Evolutionary conservation across 441 rosid genomes (phyloP), one percentile per base, ranked within the genome.

Genomic region (Jatropha multifida): DNA sequence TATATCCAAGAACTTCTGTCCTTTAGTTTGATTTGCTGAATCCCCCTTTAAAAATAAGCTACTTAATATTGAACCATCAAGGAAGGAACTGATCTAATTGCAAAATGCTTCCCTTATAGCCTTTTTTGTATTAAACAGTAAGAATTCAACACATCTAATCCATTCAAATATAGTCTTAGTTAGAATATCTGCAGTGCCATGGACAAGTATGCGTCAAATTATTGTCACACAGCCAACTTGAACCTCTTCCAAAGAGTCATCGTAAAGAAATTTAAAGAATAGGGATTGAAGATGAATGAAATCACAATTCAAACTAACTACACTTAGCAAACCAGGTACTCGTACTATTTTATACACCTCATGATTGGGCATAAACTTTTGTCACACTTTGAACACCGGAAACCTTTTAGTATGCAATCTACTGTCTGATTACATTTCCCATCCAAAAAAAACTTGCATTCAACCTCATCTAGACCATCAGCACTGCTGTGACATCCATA

Each of bases 371-470:
- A 74, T 74, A 76, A 81, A 79, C 70, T 76, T 84, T 72, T 79
- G 83, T 91, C 98, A 83, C 99, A 96, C 80, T 84, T 90, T 72
- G 96, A 89, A 86, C 99, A 96, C 81, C 86, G 87, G 77, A 96
- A 96, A 71, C 98, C 97, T 85, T 83, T 86, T 76, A 86, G 83
- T 61, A 93, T 75, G 82, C 69, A 78, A 68, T 89, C 90, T 68
- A 85, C 74, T 9, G 90, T 85, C 78, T 74, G 84, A 71, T 79
- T 76, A 58, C 70, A 69, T 63, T 80, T 87, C 82, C 74, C 88
- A 69, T 82, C 84, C 62, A 90, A 78, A 84, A 80, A 83, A 61
- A 94, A 76, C 87, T 86, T 87, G 92, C 97, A 90, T 63, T 77
- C 83, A 82, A 76, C 78, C 78, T 76, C 86, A 73, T 83, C 85